Percentiles rank a stretch among this genome's conserved stretches.
Evolutionary conservation across 257 asterid genomes (phyloP).

Genomic region (Nemophila menziesii): DNA sequence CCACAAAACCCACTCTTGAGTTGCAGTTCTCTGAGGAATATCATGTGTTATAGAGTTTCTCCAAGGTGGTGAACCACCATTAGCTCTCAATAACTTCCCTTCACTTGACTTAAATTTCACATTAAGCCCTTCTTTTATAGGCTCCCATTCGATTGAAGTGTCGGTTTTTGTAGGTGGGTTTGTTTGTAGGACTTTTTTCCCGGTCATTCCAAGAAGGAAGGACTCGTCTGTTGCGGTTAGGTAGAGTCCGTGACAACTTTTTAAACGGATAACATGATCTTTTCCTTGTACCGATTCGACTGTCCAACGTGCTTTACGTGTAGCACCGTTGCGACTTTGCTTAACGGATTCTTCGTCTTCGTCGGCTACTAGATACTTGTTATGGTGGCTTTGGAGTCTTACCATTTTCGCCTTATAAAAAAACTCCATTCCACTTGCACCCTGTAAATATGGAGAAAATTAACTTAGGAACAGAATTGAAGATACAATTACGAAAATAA

Average conservation of each 20-base stretch:
- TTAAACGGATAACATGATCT: constrained; percentile 34
- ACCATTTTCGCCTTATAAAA: constrained; percentile 23
- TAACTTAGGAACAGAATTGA: neutral
- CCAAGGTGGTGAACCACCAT: constrained; percentile 79
- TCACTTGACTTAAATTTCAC: constrained; percentile 48
- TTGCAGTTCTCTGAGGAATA: constrained; percentile 60
- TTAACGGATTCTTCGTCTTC: constrained; percentile 28
- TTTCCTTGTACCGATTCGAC: constrained; percentile 53
- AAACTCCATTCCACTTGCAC: constrained; percentile 20
- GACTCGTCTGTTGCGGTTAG: constrained; percentile 53
- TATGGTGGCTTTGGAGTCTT: constrained; percentile 24
- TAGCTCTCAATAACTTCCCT: constrained; percentile 66
- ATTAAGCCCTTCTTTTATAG: constrained; percentile 45
- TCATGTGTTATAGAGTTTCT: constrained; percentile 70
- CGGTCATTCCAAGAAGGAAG: constrained; percentile 66
- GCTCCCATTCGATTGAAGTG: constrained; percentile 47
- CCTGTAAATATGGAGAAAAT: neutral
- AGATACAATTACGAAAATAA: too few species aligned
- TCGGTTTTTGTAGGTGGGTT: constrained; percentile 19
- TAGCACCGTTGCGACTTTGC: constrained; percentile 27
- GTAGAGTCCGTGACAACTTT: constrained; percentile 57
- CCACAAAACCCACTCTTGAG: constrained; percentile 52
- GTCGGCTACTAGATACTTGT: constrained; percentile 26
- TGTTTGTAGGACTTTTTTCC: constrained; percentile 52
- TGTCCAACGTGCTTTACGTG: constrained; percentile 33